These are phyloP conservation scores for Mycena metata DNA, from an alignment of 768 basidiomycete genomes.

Conservation along the genomic window DNA sequence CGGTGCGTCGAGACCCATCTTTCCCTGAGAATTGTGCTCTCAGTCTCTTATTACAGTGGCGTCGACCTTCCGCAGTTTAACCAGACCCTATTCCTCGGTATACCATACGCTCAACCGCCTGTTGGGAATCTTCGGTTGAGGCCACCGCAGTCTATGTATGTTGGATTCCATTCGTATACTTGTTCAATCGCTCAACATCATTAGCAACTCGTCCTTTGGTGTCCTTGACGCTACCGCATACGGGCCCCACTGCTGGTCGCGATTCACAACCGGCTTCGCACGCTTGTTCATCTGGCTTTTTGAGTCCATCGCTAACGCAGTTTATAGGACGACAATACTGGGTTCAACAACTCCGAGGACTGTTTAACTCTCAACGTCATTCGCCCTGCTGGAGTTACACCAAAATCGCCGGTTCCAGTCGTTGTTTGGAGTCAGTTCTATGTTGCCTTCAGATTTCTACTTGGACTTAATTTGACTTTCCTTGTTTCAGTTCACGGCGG, in stretches of 20 bases:
- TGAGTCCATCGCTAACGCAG: neutral
- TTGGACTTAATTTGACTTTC: constrained; percentile 30
- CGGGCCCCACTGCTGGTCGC: constrained; percentile 36
- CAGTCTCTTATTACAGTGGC: constrained; percentile 11
- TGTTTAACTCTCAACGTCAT: constrained; percentile 52
- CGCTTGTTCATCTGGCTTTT: neutral
- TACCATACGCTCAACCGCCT: constrained; percentile 53
- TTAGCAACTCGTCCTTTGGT: constrained; percentile 48
- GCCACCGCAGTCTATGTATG: constrained; percentile 48
- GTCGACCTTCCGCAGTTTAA: constrained; percentile 38
- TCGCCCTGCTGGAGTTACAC: constrained; percentile 44
- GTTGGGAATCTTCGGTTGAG: constrained; percentile 51
- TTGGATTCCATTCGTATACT: constrained; percentile 39
- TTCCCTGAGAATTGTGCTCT: too few species aligned
- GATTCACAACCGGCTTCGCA: constrained; percentile 36
- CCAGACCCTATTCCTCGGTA: constrained; percentile 51
- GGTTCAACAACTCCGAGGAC: constrained; percentile 41
- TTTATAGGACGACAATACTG: constrained; percentile 30
- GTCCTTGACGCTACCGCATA: constrained; percentile 41
- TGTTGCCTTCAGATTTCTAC: too few species aligned
- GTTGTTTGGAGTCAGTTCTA: constrained; percentile 44
- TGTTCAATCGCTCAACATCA: constrained; percentile 33
- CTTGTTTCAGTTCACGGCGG: constrained; percentile 29
- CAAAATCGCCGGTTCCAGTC: constrained; percentile 46
- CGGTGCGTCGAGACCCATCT: neutral